These are phyloP conservation scores for Fistulinella prunicolor DNA, from an alignment of 768 basidiomycete genomes.

Conservation along the genomic window DNA sequence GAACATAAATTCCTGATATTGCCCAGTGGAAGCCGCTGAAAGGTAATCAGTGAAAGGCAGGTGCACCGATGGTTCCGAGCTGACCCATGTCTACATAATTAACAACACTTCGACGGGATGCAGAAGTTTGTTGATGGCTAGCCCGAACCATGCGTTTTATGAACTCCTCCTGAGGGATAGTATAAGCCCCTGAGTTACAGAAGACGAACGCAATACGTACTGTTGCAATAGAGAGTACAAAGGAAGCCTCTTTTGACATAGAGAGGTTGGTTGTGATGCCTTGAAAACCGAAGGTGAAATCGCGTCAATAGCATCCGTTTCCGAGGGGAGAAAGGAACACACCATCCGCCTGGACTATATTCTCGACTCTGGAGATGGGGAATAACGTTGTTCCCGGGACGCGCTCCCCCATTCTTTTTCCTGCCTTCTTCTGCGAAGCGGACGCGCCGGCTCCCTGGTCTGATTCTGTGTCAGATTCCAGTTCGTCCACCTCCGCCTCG, in stretches of 20 bases:
- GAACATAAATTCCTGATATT: constrained; percentile 70
- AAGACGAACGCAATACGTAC: constrained; percentile 38
- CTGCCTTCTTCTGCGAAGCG: constrained; percentile 25
- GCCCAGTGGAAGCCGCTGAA: constrained; percentile 55
- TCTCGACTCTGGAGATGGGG: constrained; percentile 65
- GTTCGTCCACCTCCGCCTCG: constrained; percentile 34
- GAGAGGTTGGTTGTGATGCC: constrained; percentile 60
- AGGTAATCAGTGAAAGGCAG: constrained; percentile 5
- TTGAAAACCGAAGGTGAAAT: constrained; percentile 24
- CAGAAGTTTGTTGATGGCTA: constrained; percentile 61
- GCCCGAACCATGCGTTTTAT: constrained; percentile 71
- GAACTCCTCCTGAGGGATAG: constrained; percentile 69
- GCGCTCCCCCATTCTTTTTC: constrained; percentile 39
- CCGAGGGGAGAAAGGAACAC: constrained; percentile 24
- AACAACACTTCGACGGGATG: constrained; percentile 55
- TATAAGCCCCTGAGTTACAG: constrained; percentile 10
- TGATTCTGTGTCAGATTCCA: constrained; percentile 33
- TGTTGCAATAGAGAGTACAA: constrained; percentile 72
- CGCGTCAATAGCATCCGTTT: constrained; percentile 13
- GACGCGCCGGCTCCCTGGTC: constrained; percentile 28
- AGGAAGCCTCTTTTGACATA: constrained; percentile 73
- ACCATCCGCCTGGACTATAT: constrained; percentile 80
- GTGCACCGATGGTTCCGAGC: constrained; percentile 20
- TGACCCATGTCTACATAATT: constrained; percentile 76
- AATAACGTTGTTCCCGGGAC: constrained; percentile 64